Conservation (phyloP, 192 early-diverging fungal genomes). For the Pilobolus umbonatus region DNA sequence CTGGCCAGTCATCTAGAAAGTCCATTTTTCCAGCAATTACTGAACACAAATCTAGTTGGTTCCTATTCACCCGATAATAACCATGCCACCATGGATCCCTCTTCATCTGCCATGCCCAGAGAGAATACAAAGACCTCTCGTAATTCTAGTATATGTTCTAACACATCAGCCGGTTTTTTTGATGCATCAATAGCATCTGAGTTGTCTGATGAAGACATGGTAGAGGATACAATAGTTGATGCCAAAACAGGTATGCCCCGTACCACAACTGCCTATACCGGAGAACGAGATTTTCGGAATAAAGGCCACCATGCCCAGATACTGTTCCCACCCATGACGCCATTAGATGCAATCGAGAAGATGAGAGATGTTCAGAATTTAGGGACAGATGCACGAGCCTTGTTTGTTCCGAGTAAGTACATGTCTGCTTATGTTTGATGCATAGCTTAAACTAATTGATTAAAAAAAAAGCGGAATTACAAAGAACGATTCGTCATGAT, state of each 20-base stretch:
- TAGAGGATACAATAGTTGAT: constrained; percentile 2
- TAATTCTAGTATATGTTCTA: background rate
- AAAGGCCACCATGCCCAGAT: too few species aligned
- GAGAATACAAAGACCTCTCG: too few species aligned
- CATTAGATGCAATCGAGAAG: constrained; percentile 18
- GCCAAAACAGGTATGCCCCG: constrained; percentile 7
- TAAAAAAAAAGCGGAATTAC: constrained; percentile 27
- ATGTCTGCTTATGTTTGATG: background rate
- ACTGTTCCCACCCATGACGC: constrained; percentile 29
- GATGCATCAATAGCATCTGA: background rate
- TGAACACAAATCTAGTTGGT: constrained; percentile 7
- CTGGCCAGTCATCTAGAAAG: constrained; percentile 19
- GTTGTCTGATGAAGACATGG: background rate
- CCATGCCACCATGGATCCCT: too few species aligned
- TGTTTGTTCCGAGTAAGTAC: constrained; percentile 24
- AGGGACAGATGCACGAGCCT: constrained; percentile 1
- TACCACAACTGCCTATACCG: background rate
- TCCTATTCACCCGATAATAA: constrained; percentile 1
- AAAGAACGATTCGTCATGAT: constrained; percentile 27
- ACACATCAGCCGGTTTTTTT: background rate
- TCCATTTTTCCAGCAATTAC: constrained; percentile 22
- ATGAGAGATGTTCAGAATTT: constrained; percentile 12
- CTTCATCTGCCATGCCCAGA: too few species aligned
- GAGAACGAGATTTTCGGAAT: background rate
- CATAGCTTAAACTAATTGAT: background rate